Base-by-base conservation (phyloP, 2,329 filamentous ascomycete genomes). In the Scedosporium aurantiacum region DNA sequence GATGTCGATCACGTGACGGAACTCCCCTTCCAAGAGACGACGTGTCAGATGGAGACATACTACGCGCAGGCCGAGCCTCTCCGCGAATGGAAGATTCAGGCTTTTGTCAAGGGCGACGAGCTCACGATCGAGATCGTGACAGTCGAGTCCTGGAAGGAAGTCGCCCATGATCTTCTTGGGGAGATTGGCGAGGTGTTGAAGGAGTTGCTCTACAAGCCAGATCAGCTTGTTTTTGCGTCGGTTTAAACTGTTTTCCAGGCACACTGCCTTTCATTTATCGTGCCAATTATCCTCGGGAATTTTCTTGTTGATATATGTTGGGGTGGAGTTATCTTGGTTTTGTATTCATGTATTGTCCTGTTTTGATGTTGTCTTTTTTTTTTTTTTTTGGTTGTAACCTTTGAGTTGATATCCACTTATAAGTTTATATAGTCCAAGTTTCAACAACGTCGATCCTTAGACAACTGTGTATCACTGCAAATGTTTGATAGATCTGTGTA, bases 1-100 rank as follows among this genome's bases (percentile, higher is more conserved):
- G 81, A 82, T 65, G 81, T 82, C 54, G 79, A 81, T 61, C 82
- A 85, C 67, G 82, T 85, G n/a, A 83, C 86, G 66, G 75, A 72
- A 27, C 75, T 84, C 12, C 69, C 66, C 4, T 75, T 79, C 63
- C 68, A 70, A n/a, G 67, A 65, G 23, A 71, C 69, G 12, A 70
- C 66, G 61, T 77, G 72, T 67, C 72, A 73, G 47, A 78, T 84
- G 65, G 83, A 85, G 70, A 86, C 83, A 10, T 67, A 81, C 16
- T 85, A 84, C 66, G 81, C 83, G 2, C 79, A 83, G 66, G 75
- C 79, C 37, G 82, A 84, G 64, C 81, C 80, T 43, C 70, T 83
- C 50, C 70, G 75, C 18, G 79, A 79, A 68, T 84, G 83, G 75
- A 84, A 86, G 74, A 76, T 85, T 45, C 82, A 87, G 75, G 83